These are phyloP conservation scores for Cordyceps cateniannulata DNA, from an alignment of 2,329 filamentous ascomycete species.

Conservation along the genomic window DNA sequence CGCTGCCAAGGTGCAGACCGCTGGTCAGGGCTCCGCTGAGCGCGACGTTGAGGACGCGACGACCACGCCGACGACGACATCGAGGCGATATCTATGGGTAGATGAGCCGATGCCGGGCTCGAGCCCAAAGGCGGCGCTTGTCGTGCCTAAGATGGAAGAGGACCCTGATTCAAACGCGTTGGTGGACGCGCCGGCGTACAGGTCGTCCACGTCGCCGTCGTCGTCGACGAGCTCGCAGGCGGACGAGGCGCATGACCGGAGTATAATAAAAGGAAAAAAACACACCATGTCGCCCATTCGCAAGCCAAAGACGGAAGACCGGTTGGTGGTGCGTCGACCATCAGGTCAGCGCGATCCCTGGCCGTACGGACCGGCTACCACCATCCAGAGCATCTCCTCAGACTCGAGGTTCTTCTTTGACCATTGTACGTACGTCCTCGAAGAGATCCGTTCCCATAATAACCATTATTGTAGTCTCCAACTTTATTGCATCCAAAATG, in stretches of 20 bases:
- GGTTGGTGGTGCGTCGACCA: conserved; percentile 1
- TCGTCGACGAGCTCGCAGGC: neutral
- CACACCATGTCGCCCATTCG: neutral
- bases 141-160: neutral
- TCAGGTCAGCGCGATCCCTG: neutral
- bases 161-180: neutral
- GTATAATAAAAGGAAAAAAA: neutral
- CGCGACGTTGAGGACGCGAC: neutral
- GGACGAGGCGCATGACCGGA: neutral
- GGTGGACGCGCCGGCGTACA: neutral
- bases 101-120: neutral
- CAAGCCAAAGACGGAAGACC: neutral
- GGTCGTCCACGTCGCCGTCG: neutral
- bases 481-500: conserved; percentile 32
- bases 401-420: conserved; percentile 29
- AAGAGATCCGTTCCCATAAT: neutral
- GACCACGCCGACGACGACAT: neutral
- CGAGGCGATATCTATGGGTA: conserved; percentile 4
- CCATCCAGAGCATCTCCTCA: conserved; percentile 21
- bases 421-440: conserved; percentile 23
- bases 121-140: neutral
- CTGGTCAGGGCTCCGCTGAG: neutral
- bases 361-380: neutral
- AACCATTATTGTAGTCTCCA: conserved; percentile 22
- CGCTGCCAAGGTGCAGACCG: conserved; percentile 13